Evolutionary conservation across 2,329 filamentous ascomycete species (phyloP).

Genomic region (Fusarium camptoceras): DNA sequence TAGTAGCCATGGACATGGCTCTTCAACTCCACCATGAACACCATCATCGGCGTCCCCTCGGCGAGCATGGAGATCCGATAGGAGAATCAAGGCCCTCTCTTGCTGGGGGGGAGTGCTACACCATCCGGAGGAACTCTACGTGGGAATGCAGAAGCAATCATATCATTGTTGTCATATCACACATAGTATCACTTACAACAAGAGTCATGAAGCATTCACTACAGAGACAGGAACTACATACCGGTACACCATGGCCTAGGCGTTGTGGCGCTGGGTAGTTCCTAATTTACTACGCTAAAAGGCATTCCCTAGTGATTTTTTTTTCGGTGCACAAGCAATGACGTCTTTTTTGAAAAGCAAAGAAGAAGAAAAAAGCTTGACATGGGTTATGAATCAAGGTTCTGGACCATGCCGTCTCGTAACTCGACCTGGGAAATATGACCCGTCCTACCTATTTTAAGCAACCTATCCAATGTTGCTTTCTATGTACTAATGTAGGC

Average conservation of each 20-base stretch:
- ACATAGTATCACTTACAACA: constrained; percentile 28
- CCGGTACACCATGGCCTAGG: constrained; percentile 31
- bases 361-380: neutral
- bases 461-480: neutral
- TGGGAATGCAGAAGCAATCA: neutral
- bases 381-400: constrained; percentile 31
- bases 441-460: constrained; percentile 20
- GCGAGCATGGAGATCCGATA: constrained; percentile 18
- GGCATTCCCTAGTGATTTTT: constrained; percentile 12
- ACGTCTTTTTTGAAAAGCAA: constrained; percentile 36
- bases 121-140: constrained; percentile 10
- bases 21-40: constrained; percentile 38
- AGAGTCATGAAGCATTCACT: constrained; percentile 33
- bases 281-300: constrained; percentile 31
- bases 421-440: constrained; percentile 2
- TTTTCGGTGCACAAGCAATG: constrained; percentile 25
- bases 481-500: neutral
- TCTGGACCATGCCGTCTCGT: constrained; percentile 21
- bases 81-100: neutral
- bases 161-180: constrained; percentile 16
- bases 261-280: constrained; percentile 32
- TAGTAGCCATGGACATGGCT: constrained; percentile 14
- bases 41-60: constrained; percentile 37
- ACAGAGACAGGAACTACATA: constrained; percentile 32
- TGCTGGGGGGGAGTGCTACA: neutral